Evolutionary conservation across 148 eudicot genomes (phyloP).

Genomic region (Amaranthus cruentus): DNA sequence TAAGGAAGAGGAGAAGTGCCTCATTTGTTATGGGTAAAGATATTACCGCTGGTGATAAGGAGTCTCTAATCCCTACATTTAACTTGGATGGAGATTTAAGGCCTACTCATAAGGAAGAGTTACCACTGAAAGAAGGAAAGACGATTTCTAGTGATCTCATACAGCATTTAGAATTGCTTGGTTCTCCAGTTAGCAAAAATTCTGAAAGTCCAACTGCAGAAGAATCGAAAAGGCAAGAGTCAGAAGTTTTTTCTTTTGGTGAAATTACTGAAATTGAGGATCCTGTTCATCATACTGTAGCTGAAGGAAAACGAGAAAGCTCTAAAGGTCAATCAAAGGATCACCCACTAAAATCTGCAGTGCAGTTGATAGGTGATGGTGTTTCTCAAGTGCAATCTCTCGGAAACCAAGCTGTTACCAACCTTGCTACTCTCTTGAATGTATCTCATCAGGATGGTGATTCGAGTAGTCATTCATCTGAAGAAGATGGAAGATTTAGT

Average conservation of each 20-base stretch:
- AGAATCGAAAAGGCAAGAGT: slow-evolving; percentile 36
- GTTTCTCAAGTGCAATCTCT: slow-evolving; percentile 94
- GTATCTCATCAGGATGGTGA: slow-evolving; percentile 63
- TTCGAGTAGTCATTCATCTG: slow-evolving; percentile 37
- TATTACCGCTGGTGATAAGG: slow-evolving; percentile 25
- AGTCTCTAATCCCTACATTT: slow-evolving; percentile 25
- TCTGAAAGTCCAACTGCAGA: slow-evolving; percentile 48
- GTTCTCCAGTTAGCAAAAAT: slow-evolving; percentile 41
- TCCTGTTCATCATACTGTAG: slow-evolving; percentile 18
- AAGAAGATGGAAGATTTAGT: slow-evolving; percentile 40
- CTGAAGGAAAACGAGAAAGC: slow-evolving; percentile 40
- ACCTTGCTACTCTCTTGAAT: slow-evolving; percentile 81
- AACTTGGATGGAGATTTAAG: slow-evolving; percentile 32
- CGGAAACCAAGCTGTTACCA: slow-evolving; percentile 87
- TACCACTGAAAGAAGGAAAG: slow-evolving; percentile 32
- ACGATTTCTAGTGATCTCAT: slow-evolving; percentile 35
- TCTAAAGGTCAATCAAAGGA: slow-evolving; percentile 46
- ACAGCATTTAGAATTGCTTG: slow-evolving; percentile 43
- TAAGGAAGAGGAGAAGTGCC: slow-evolving; percentile 59
- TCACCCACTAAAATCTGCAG: slow-evolving; percentile 82
- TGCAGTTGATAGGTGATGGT: slow-evolving; percentile 84
- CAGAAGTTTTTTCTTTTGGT: slow-evolving; percentile 38
- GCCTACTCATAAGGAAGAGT: slow-evolving; percentile 29
- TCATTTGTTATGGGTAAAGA: slow-evolving; percentile 38
- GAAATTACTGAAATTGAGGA: slow-evolving; percentile 79